A percentile compares a stretch with the other conserved stretches of the same genome.
These are phyloP conservation scores for Diplotaxis tenuifolia DNA, from an alignment of 345 rosid genomes.

Conservation along the genomic window DNA sequence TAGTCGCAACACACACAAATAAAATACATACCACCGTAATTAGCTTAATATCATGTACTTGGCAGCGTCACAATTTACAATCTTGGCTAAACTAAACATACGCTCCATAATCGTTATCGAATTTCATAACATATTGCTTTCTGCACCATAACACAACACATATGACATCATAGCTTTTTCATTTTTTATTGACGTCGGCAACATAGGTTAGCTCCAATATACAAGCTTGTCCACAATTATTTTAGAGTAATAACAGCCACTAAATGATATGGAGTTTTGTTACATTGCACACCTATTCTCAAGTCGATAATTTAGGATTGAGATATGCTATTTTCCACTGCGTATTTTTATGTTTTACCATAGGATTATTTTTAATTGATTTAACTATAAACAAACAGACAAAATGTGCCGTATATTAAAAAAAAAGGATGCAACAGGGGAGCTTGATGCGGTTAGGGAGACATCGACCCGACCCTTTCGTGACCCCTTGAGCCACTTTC, in stretches of 20 bases:
- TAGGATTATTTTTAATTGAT: neutral
- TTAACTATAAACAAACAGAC: neutral
- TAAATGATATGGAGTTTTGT: neutral
- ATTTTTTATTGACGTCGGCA: slow-evolving; percentile 16
- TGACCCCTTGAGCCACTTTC: slow-evolving; percentile 48
- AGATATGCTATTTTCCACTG: neutral
- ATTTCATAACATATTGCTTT: neutral
- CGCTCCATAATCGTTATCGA: neutral
- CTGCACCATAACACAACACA: neutral
- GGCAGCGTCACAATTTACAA: neutral
- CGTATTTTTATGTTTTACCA: neutral
- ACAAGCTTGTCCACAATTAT: too few relatives aligned
- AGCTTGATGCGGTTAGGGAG: slow-evolving; percentile 22
- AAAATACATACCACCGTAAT: neutral
- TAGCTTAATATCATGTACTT: neutral
- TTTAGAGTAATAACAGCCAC: slow-evolving; percentile 2
- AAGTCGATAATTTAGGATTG: neutral
- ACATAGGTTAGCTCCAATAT: slow-evolving; percentile 2
- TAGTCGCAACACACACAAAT: neutral
- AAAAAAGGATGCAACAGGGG: slow-evolving; percentile 39
- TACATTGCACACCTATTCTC: neutral
- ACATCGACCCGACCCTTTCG: slow-evolving; percentile 57
- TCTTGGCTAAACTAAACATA: neutral
- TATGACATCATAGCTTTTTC: neutral
- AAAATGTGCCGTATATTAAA: neutral